Base-by-base conservation (phyloP, 1,284 basidiomycete genomes). In the Polyporus tsugae region DNA sequence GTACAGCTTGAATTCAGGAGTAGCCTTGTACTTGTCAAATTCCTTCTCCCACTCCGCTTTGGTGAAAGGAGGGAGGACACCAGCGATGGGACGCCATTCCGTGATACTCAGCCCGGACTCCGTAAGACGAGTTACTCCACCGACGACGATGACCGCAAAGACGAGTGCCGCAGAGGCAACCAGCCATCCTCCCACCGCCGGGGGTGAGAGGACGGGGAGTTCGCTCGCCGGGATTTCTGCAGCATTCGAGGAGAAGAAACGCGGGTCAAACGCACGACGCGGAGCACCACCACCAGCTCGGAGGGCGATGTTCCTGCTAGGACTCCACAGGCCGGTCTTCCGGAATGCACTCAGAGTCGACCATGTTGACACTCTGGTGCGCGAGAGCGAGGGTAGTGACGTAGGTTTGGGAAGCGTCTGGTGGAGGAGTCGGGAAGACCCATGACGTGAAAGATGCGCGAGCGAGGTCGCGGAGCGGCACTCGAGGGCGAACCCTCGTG, bases 31-130 rank as follows among this genome's bases (percentile, higher is more conserved):
- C 82, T 99, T 99, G 58, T 92, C 89, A 81, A 98, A 99, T 78
- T 99, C 98, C 41, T 82, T 84, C 69, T 91, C 85, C 98, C 98
- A 99, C 69, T 95, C 90, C 1, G 84, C 88, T 19, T 86, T 81
- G 1, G 89, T 89, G 42, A 95, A 81, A 2, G 98, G 98, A 19
- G 97, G 95, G 19, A 96, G 79, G 65, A 96, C 85, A 29, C 98
- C 98, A 59, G 95, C 93, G 72, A 99, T 91, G 6, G 97, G 96
- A 69, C 91, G 89, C 98, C 98, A 99, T 85, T 99, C 98, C 39
- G 95, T 97, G 79, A 99, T 99, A 74, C 95, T 97, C 70, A 99
- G 85, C 6, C 98, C 98, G 33, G 96, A 98, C 82, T 99, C 98
- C 4, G 98, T 99, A 70, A 99, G 87, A 53, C 98, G 92, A 2